Evolutionary conservation across 139 green algal genomes (phyloP).

Genomic region (Pycnococcus provasolii): DNA sequence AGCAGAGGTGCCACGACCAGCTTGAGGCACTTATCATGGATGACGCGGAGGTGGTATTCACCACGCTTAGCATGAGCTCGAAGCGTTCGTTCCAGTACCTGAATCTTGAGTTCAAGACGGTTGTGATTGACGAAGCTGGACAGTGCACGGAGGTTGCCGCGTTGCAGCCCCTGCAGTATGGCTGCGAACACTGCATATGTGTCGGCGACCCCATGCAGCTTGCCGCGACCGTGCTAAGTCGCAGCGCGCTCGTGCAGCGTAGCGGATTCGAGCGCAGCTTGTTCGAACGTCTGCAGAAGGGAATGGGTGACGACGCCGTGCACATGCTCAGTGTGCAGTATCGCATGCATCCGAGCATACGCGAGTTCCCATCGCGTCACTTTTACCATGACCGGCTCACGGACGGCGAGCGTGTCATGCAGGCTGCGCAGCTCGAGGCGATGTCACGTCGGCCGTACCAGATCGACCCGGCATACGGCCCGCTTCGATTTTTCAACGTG

Average conservation of each 20-base stretch:
- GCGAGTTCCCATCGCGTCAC: conserved; percentile 59
- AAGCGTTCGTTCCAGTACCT: conserved; percentile 36
- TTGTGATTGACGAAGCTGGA: conserved; percentile 89
- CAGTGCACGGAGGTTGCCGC: conserved; percentile 63
- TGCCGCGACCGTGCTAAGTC: conserved; percentile 50
- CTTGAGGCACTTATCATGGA: conserved; percentile 30
- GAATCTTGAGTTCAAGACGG: conserved; percentile 35
- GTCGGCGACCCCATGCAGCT: conserved; percentile 40
- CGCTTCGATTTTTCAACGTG: conserved; percentile 26
- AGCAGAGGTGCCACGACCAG: neutral
- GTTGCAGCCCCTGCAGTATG: conserved; percentile 70
- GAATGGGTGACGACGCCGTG: neutral
- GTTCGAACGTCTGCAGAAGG: conserved; percentile 67
- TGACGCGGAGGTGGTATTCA: conserved; percentile 35
- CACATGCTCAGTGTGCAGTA: conserved; percentile 55
- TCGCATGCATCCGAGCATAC: conserved; percentile 83
- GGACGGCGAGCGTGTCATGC: conserved; percentile 35
- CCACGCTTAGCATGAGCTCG: conserved; percentile 22
- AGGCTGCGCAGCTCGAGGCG: conserved; percentile 30
- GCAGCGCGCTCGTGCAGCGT: conserved; percentile 38
- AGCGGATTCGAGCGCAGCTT: conserved; percentile 59
- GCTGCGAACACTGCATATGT: conserved; percentile 38
- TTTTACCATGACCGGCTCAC: conserved; percentile 66
- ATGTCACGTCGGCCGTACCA: conserved; percentile 1
- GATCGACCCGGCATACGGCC: neutral